Evolutionary conservation across 169 alveolate genomes (phyloP).

Genomic region (Hepatocystis sp.): DNA sequence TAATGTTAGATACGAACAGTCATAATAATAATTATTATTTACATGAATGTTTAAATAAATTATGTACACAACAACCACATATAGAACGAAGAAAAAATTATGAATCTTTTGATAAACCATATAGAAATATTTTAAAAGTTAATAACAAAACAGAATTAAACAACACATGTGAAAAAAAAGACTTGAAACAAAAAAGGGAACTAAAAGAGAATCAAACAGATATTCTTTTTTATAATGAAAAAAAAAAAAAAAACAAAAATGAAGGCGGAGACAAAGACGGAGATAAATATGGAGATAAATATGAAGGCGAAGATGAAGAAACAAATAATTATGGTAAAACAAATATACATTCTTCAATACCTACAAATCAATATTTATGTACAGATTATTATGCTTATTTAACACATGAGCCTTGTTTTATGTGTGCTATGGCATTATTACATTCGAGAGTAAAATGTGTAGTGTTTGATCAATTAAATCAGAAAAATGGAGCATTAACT

Average conservation of each 20-base stretch:
- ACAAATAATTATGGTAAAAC: not conserved
- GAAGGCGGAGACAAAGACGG: not conserved
- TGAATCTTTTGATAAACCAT: too few species aligned
- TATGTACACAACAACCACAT: too few species aligned
- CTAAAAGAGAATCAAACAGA: too few species aligned
- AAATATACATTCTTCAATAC: constrained; percentile 1
- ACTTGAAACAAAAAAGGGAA: constrained; percentile 21
- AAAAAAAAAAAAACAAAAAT: not conserved
- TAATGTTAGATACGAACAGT: too few species aligned
- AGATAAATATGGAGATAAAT: not conserved
- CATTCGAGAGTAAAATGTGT: constrained; percentile 94
- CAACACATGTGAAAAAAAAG: too few species aligned
- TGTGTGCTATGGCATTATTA: constrained; percentile 98
- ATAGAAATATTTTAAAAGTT: too few species aligned
- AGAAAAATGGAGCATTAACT: constrained; percentile 83
- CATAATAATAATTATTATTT: too few species aligned
- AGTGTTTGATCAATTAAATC: constrained; percentile 83
- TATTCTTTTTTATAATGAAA: too few species aligned
- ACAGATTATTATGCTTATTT: constrained; percentile 87
- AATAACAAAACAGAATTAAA: too few species aligned
- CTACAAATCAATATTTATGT: constrained; percentile 84
- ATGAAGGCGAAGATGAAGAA: constrained; percentile 14
- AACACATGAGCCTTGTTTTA: constrained; percentile 95
- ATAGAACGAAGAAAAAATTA: too few species aligned
- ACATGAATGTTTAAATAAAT: too few species aligned